These are phyloP conservation scores for Lecanosticta acicola DNA, from an alignment of 2,329 filamentous ascomycete genomes.

Conservation along the genomic window DNA sequence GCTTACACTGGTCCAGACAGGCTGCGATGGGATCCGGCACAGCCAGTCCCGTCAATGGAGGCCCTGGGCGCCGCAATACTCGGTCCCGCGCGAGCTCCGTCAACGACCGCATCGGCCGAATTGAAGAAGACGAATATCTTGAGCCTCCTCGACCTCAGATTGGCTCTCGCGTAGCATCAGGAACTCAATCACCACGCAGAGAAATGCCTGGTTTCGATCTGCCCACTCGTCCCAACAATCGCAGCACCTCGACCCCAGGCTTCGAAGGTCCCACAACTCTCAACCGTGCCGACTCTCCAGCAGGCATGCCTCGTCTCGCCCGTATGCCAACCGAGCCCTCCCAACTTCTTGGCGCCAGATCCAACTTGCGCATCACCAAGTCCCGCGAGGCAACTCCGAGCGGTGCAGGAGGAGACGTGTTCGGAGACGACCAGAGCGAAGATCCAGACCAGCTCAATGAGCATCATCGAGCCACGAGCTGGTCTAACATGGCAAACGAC, in stretches of 20 bases:
- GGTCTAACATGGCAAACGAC: constrained; percentile 30
- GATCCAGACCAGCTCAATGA: constrained; percentile 40
- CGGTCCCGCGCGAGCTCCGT: constrained; percentile 59
- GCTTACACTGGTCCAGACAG: constrained; percentile 5
- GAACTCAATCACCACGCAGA: constrained; percentile 38
- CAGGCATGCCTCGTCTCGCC: constrained; percentile 41
- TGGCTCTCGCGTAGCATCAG: constrained; percentile 41
- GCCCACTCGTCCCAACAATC: constrained; percentile 44
- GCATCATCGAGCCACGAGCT: constrained; percentile 45
- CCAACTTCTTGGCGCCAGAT: constrained; percentile 43
- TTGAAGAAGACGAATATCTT: constrained; percentile 51
- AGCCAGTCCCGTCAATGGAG: constrained; percentile 27
- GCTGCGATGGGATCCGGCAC: constrained; percentile 21
- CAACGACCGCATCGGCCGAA: constrained; percentile 51
- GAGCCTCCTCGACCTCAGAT: constrained; percentile 51
- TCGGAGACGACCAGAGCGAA: constrained; percentile 48
- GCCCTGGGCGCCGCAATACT: constrained; percentile 36
- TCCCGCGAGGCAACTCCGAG: constrained; percentile 28
- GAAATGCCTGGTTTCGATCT: constrained; percentile 41
- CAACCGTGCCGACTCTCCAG: constrained; percentile 46
- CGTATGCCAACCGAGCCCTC: constrained; percentile 53
- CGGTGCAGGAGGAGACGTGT: constrained; percentile 40
- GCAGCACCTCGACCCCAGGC: constrained; percentile 44
- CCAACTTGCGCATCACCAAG: constrained; percentile 40
- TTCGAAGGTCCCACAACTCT: constrained; percentile 51